Percentiles rank a stretch among this genome's conserved stretches.
These are phyloP conservation scores for Cordyceps pruinosa DNA, from an alignment of 2,329 filamentous ascomycete species.

Conservation along the genomic window DNA sequence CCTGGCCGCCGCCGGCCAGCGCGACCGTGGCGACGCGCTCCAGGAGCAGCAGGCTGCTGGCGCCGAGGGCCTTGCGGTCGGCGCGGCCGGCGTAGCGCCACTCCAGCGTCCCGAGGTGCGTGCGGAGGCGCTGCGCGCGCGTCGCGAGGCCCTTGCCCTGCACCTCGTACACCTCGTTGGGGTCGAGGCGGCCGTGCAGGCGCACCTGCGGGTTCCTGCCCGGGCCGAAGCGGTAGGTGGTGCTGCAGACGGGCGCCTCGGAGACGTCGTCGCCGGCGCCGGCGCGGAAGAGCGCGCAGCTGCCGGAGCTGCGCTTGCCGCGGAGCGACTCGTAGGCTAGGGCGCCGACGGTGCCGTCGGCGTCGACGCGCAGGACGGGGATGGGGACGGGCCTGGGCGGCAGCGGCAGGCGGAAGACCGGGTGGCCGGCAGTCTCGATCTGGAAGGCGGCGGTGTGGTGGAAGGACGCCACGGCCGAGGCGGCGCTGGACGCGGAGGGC, in stretches of 20 bases:
- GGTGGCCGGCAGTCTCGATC: constrained; percentile 41
- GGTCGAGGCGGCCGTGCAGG: constrained; percentile 14
- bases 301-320: constrained; percentile 38
- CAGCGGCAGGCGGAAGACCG: constrained; percentile 34
- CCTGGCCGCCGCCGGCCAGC: constrained; percentile 18
- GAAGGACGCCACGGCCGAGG: constrained; percentile 26
- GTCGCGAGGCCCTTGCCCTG: constrained; percentile 35
- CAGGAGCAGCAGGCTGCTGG: constrained; percentile 42
- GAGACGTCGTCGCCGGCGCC: constrained; percentile 24
- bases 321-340: constrained; percentile 47
- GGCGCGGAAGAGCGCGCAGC: constrained; percentile 40
- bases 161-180: constrained; percentile 22
- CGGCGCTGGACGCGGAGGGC: background rate
- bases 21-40: constrained; percentile 36
- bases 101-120: constrained; percentile 43
- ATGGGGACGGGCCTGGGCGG: constrained; percentile 33
- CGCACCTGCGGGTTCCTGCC: constrained; percentile 42
- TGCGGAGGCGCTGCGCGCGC: constrained; percentile 39
- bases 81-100: constrained; percentile 48
- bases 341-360: constrained; percentile 29
- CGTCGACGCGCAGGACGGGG: constrained; percentile 34
- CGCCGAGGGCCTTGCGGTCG: constrained; percentile 37
- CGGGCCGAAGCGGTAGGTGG: constrained; percentile 52
- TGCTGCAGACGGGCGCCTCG: constrained; percentile 37
- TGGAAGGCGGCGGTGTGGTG: constrained; percentile 38